Base-by-base conservation (phyloP, 768 basidiomycete species). In the Russula brevipes region DNA sequence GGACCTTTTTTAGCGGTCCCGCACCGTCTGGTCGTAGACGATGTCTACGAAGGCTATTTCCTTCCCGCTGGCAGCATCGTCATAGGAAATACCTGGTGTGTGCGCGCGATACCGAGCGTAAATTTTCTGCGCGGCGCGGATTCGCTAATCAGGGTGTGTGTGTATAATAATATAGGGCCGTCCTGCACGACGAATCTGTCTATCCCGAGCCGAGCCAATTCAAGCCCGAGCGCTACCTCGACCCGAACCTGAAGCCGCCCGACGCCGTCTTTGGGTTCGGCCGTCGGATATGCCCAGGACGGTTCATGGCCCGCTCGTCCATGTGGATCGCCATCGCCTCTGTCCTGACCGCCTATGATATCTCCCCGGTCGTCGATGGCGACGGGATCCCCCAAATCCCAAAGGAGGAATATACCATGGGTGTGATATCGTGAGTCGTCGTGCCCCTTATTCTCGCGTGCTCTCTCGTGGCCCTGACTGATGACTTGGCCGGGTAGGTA, bases 31-130 rank as follows among this genome's bases (percentile, higher is more conserved):
- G 33, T 49, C 4, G 52, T 19, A 16, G 65, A 70, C 30, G 72
- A 75, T 54, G 45, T 68, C 12, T 70, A 71, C 59, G 66, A 70
- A 5, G 70, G 71, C 14, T 68, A 70, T 52, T 63, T 70, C 54
- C 70, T 74, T 35, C 74, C 74, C 5, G 70, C 70, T 19, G 74
- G 74, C 44, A 68, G 70, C n/a, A 61, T 69, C 12, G 64, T 71
- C 9, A 44, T 71, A n/a, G 69, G 69, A 16, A 69, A 69, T 14
- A 31, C 60, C 31, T 69, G 65, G 69, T 69, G 39, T 55, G 54
- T 35, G 24, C 1, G 24, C 24, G 24, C 24, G 24, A 24, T 24
- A 24, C 24, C 24, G 24, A 24, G 24, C 24, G 24, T 24, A 14
- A 7, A 44, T 35, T 33, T n/a, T 17, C 14, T 31, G 1, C n/a